Base-by-base conservation (phyloP, 2,329 filamentous ascomycete species). In the Epichloe hybrida region DNA sequence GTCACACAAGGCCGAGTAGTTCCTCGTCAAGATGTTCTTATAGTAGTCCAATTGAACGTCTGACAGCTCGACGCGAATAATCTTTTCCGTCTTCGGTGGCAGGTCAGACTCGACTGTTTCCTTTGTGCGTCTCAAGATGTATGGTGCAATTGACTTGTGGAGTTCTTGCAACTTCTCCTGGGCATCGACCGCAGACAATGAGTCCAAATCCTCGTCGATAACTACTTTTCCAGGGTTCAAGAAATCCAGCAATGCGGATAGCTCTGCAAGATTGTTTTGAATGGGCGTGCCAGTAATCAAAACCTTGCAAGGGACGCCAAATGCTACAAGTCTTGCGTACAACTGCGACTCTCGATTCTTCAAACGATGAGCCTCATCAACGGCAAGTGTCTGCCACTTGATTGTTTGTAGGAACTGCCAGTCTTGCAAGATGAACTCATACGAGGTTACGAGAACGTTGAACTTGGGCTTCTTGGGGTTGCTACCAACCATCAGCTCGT, bases 11-110 rank as follows among this genome's bases (percentile, higher is more conserved):
- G 91, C 93, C 34, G 89, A 83, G 61, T 98, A 98, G 64, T 98
- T 98, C 61, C 91, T 84, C 0, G 93, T 97, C 23, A 98, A 75
- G 53, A 98, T 97, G 62, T 97, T 97, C 70, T 97, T 97, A 74
- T 98, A 98, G 67, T 96, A 97, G 56, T 98, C 91, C 9, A 97
- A 74, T 64, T 98, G 93, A 31, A 97, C 84, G 66, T 98, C 93
- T 0, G 93, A 95, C 48, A 98, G 75, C 67, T 97, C 93, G 40
- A 98, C 93, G 51, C 94, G 88, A 64, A 98, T 95, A 57, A 98
- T 98, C 72, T 97, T 98, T 66, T 98, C 93, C 0, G 88, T 95
- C 72, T 98, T 98, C 0, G 91, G 89, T 12, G 93, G 93, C 27
- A 98, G 73, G 58, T 98, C 93, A 21, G 90, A 95, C 66, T 97